phyloP scores from a whole-genome alignment of 208 protist species.

The Paratrypanosoma confusum region DNA sequence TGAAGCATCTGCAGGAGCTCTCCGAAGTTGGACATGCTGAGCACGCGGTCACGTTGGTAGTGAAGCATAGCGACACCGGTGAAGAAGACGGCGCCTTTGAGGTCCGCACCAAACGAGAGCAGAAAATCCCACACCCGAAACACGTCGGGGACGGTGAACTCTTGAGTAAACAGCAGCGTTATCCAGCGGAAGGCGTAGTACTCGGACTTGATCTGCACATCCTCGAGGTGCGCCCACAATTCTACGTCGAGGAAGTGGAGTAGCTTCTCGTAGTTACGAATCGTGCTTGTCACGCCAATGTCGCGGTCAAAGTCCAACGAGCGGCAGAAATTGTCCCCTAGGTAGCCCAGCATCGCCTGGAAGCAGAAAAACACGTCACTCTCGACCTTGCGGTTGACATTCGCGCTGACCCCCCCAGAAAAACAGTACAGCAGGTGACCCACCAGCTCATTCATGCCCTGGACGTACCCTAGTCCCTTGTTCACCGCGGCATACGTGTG shows the following conservation, averaged over 20 bases:
- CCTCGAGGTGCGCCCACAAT: conserved; percentile 35
- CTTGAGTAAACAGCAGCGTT: conserved; percentile 76
- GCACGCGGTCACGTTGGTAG: conserved; percentile 24
- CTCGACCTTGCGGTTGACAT: conserved; percentile 28
- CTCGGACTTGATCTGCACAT: conserved; percentile 28
- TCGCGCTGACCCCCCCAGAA: conserved; percentile 14
- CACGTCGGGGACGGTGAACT: conserved; percentile 65
- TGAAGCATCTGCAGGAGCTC: conserved; percentile 55
- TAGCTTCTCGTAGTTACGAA: conserved; percentile 51
- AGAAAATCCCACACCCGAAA: conserved; percentile 84
- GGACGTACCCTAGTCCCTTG: conserved; percentile 66
- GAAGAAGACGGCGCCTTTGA: conserved; percentile 34
- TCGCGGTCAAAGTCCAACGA: conserved; percentile 38
- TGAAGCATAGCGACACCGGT: conserved; percentile 49
- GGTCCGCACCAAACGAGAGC: conserved; percentile 51
- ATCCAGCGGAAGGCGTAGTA: conserved; percentile 82
- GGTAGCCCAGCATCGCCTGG: conserved; percentile 44
- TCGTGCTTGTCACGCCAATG: conserved; percentile 40
- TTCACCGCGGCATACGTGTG: conserved; percentile 51
- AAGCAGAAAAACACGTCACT: conserved; percentile 71
- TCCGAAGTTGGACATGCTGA: conserved; percentile 19
- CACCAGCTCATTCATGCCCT: conserved; percentile 78
- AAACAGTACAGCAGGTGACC: conserved; percentile 67
- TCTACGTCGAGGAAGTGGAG: conserved; percentile 49
- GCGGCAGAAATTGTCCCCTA: conserved; percentile 67